Conservation (phyloP, 2,329 filamentous ascomycete species). For the Rhynchosporium secalis region DNA sequence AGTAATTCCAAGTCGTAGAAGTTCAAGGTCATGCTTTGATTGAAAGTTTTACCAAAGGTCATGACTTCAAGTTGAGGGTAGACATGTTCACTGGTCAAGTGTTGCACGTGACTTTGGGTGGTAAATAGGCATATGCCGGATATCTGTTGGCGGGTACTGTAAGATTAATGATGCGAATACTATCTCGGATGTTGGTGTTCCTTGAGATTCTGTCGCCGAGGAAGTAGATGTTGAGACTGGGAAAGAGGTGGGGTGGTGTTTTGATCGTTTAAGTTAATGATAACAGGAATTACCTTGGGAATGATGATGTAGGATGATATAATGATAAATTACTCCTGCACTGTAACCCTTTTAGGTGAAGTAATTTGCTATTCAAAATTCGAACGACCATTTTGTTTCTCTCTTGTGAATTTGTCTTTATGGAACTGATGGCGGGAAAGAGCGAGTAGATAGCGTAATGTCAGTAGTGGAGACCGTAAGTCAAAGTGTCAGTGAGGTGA, state of each 20-base stretch:
- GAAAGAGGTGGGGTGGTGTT: no score
- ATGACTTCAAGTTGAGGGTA: no score
- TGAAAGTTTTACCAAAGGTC: no score
- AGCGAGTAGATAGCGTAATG: no score
- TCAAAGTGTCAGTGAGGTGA: background rate
- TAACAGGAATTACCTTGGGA: no score
- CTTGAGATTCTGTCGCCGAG: slow-evolving; percentile 36
- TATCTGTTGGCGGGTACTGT: no score
- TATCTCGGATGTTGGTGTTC: slow-evolving; percentile 43
- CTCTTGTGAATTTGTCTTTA: background rate
- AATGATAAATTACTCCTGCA: slow-evolving; percentile 10
- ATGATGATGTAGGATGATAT: slow-evolving; percentile 6
- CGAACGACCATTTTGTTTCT: background rate
- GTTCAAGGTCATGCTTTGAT: no score
- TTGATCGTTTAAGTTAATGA: no score
- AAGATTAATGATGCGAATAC: slow-evolving; percentile 43
- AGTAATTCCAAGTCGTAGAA: no score
- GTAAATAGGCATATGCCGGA: no score
- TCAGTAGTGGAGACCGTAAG: background rate
- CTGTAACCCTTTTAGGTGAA: background rate
- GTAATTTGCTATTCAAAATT: background rate
- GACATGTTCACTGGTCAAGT: no score
- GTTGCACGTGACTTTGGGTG: no score
- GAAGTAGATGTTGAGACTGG: background rate
- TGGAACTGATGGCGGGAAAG: background rate